phyloP scores from a whole-genome alignment of 495 filamentous ascomycete genomes.

The Penicillium chermesinum region DNA sequence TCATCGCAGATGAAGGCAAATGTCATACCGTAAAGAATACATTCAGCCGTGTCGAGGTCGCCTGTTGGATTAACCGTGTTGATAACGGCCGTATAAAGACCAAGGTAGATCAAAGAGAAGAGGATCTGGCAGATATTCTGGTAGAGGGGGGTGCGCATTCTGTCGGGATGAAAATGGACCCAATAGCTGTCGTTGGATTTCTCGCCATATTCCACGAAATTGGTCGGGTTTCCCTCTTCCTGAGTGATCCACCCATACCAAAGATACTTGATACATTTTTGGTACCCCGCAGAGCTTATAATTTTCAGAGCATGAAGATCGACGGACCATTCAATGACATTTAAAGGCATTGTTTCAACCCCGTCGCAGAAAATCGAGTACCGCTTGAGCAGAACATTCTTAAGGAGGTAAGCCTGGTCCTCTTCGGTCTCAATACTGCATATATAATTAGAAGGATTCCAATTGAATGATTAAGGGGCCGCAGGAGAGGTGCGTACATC shows the following conservation, averaged over 20 bases:
- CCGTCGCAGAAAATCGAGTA: constrained; percentile 76
- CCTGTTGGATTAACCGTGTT: constrained; percentile 79
- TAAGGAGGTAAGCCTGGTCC: constrained; percentile 68
- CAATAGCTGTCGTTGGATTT: constrained; percentile 69
- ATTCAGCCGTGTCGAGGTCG: constrained; percentile 81
- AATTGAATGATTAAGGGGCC: neutral
- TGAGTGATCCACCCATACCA: constrained; percentile 97
- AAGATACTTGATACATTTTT: constrained; percentile 85
- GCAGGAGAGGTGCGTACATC: constrained; percentile 44
- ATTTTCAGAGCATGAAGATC: constrained; percentile 85
- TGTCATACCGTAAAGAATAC: constrained; percentile 83
- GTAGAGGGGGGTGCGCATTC: constrained; percentile 87
- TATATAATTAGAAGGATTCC: constrained; percentile 4
- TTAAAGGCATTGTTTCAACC: constrained; percentile 65
- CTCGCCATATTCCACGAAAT: constrained; percentile 76
- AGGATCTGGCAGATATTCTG: constrained; percentile 86
- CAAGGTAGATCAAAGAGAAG: constrained; percentile 77
- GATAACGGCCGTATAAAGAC: constrained; percentile 82
- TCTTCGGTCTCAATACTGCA: constrained; percentile 74
- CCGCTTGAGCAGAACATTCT: constrained; percentile 80
- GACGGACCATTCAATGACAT: constrained; percentile 86
- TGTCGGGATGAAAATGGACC: constrained; percentile 83
- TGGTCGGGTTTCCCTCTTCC: constrained; percentile 79
- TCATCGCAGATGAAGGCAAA: constrained; percentile 92
- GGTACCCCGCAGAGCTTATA: constrained; percentile 89